Conservation (phyloP, 192 early-diverging fungal genomes). For the Podila epigama region DNA sequence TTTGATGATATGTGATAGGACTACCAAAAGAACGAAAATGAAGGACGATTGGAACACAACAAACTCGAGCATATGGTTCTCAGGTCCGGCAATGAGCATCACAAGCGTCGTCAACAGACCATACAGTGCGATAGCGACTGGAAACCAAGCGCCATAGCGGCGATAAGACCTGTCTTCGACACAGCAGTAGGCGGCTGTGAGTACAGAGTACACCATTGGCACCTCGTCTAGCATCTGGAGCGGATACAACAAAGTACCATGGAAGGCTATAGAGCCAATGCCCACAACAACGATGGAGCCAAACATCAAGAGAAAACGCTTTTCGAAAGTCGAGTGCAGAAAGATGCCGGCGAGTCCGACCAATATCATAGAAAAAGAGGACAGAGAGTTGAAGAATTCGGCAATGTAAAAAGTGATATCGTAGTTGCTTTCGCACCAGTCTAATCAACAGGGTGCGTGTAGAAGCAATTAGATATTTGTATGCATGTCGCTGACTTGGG, state of each 20-base stretch:
- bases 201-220: conserved; percentile 44
- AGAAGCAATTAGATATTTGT: not conserved
- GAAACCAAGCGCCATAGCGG: conserved; percentile 45
- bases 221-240: conserved; percentile 45
- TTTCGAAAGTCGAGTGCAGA: conserved; percentile 35
- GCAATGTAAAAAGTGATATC: conserved; percentile 67
- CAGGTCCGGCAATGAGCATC: conserved; percentile 32
- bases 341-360: conserved; percentile 39
- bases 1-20: conserved; percentile 32
- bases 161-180: conserved; percentile 35
- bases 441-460: not conserved
- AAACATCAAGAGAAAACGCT: conserved; percentile 39
- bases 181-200: conserved; percentile 36
- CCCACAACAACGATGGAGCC: conserved; percentile 39
- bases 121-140: conserved; percentile 39
- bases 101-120: conserved; percentile 30
- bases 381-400: conserved; percentile 74
- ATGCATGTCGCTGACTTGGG: too few relatives aligned
- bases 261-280: conserved; percentile 42
- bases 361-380: conserved; percentile 50
- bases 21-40: conserved; percentile 18
- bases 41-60: conserved; percentile 40
- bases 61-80: conserved; percentile 32
- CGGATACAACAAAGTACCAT: conserved; percentile 38
- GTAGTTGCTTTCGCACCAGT: conserved; percentile 78